Evolutionary conservation across 768 basidiomycete genomes (phyloP).

Genomic region (Dendrothele bispora): DNA sequence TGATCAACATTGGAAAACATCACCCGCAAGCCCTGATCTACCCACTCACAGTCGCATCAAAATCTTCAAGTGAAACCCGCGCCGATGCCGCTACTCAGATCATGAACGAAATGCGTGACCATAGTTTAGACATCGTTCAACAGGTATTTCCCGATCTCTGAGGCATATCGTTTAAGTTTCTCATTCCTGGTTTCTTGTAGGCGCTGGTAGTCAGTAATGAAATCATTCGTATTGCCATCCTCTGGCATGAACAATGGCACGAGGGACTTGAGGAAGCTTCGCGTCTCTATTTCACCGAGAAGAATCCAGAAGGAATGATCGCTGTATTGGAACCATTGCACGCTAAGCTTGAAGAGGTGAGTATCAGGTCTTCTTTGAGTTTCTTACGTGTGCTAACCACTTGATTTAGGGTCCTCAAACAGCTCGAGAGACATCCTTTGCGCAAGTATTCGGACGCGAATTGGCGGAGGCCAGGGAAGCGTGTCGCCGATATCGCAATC

Average conservation of each 20-base stretch:
- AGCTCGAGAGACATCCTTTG: slow-evolving; percentile 91
- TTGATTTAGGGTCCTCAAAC: slow-evolving; percentile 82
- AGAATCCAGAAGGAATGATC: slow-evolving; percentile 97
- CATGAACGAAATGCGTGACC: slow-evolving; percentile 92
- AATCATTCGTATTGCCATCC: slow-evolving; percentile 93
- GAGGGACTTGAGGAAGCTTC: slow-evolving; percentile 98
- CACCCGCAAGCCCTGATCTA: slow-evolving; percentile 98
- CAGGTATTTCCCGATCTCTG: slow-evolving; percentile 50
- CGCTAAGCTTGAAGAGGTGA: slow-evolving; percentile 85
- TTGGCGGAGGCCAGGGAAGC: slow-evolving; percentile 91
- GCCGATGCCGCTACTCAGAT: slow-evolving; percentile 82
- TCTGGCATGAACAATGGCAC: slow-evolving; percentile 99
- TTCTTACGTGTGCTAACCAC: slow-evolving; percentile 1
- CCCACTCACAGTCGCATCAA: slow-evolving; percentile 92
- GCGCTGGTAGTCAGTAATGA: slow-evolving; percentile 90
- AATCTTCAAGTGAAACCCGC: slow-evolving; percentile 87
- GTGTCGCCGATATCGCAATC: slow-evolving; percentile 80
- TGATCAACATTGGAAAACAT: slow-evolving; percentile 91
- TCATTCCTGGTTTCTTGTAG: slow-evolving; percentile 29
- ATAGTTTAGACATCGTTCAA: slow-evolving; percentile 82
- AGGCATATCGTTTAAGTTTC: not conserved
- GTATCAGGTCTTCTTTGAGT: slow-evolving; percentile 16
- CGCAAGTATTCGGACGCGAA: slow-evolving; percentile 91
- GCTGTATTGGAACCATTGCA: slow-evolving; percentile 89
- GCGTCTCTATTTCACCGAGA: slow-evolving; percentile 93